phyloP scores from a whole-genome alignment of 179 eudicot genomes.

The Corrigiola litoralis region DNA sequence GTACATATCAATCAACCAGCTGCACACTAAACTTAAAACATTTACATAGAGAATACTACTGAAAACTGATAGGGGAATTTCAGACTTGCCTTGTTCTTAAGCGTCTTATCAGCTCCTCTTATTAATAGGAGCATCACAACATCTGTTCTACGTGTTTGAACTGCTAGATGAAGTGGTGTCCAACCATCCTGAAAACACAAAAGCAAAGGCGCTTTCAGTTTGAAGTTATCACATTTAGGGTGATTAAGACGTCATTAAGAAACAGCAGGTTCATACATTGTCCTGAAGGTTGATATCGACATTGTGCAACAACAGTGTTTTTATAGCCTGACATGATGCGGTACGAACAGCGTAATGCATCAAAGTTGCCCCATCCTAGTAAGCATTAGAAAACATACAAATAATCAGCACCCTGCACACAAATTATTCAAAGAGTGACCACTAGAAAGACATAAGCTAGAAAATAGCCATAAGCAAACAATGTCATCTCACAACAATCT shows the following conservation, averaged over 20 bases:
- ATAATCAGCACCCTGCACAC: background rate
- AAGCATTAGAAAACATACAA: slow-evolving; percentile 6
- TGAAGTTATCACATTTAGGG: background rate
- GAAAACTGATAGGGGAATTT: background rate
- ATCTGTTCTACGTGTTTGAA: slow-evolving; percentile 89
- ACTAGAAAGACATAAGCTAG: background rate
- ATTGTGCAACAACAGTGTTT: slow-evolving; percentile 68
- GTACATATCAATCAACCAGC: no score
- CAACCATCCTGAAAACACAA: slow-evolving; percentile 69
- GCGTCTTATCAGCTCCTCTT: slow-evolving; percentile 78
- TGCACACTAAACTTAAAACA: no score
- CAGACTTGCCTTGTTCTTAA: slow-evolving; percentile 58
- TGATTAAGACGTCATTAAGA: background rate
- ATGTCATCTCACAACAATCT: background rate
- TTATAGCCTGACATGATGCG: slow-evolving; percentile 73
- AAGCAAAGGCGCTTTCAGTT: background rate
- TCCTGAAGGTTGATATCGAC: slow-evolving; percentile 83
- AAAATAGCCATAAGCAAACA: background rate
- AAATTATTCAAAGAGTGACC: background rate
- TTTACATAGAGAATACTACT: background rate
- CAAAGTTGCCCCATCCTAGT: slow-evolving; percentile 86
- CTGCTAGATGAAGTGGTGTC: slow-evolving; percentile 94
- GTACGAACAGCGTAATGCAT: slow-evolving; percentile 90
- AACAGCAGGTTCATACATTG: slow-evolving; percentile 42
- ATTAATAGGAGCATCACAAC: slow-evolving; percentile 78